Evolutionary conservation across 1,139 yeast genomes (phyloP), one percentile per base, ranked within the genome.

Genomic region (Yamadazyma sp.): DNA sequence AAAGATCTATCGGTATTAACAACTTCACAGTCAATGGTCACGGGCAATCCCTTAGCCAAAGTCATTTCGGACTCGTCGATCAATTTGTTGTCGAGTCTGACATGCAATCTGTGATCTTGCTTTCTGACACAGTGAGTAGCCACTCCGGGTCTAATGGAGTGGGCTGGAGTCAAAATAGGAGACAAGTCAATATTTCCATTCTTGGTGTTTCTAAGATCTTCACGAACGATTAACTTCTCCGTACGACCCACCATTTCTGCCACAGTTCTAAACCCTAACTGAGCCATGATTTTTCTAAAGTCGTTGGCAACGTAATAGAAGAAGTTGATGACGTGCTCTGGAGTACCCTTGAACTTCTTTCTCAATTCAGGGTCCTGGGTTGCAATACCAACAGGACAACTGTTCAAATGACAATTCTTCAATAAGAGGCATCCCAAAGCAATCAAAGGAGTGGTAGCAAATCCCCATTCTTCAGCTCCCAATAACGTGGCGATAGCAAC

Each of bases 391-490:
- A 90, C 97, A 26, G 98, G 96, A 68, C 98, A 92, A 32, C 96
- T 80, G 65, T 88, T 86, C 47, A 86, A 70, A 60, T 92, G 97
- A 63, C 97, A 90, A 70, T 84, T 86, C 65, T 96, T 77, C 86
- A 90, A 84, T 86, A 88, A 82, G 58, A 90, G 83, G 75, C 98
- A 92, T 41, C 97, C 97, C 90, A 90, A 80, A 34, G 97, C 95
- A 56, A 92, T 90, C 62, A 92, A 79, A 37, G 98, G 97, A 51
- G 96, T 83, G 27, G 98, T 92, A 27, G 98, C 98, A 57, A 92
- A 85, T 27, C 97, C 96, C 86, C 95, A 92, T 61, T 94, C 96
- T 66, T 92, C 98, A 38, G 98, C 98, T 64, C 98, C 98, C 33
- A 92, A 76, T 60, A 92, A 71, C 61, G 96, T 86, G 12, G 97